Conservation (phyloP, 495 filamentous ascomycete species). For the Neurospora africana region DNA sequence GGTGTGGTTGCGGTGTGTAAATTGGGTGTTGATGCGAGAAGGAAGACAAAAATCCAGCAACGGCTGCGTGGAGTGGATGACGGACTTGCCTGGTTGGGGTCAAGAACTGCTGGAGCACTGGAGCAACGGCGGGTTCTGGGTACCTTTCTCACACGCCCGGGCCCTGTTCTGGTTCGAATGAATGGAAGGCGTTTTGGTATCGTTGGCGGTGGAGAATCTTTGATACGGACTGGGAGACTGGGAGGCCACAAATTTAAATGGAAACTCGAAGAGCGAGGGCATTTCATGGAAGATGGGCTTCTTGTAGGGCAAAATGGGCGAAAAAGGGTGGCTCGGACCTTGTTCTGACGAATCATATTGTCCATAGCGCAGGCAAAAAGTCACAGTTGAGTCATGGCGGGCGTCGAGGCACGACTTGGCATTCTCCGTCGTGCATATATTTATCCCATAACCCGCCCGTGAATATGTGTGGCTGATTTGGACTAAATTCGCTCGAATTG, state of each 20-base stretch:
- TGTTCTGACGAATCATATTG: neutral
- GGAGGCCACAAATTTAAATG: neutral
- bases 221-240: neutral
- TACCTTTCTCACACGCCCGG: neutral
- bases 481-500: neutral
- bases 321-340: neutral
- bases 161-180: neutral
- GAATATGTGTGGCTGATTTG: neutral
- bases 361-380: neutral
- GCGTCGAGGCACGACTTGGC: neutral
- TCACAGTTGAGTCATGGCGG: neutral
- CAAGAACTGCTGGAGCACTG: neutral
- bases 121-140: neutral
- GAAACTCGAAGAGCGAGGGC: neutral
- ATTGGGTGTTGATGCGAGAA: neutral
- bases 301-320: neutral
- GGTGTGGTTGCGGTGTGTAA: neutral
- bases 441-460: neutral
- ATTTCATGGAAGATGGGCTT: neutral
- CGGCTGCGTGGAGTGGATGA: neutral
- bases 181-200: neutral
- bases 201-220: neutral
- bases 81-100: neutral
- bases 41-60: neutral
- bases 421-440: neutral